Evolutionary conservation across 164 flowering plant species (phyloP).

Genomic region (Piper longum): DNA sequence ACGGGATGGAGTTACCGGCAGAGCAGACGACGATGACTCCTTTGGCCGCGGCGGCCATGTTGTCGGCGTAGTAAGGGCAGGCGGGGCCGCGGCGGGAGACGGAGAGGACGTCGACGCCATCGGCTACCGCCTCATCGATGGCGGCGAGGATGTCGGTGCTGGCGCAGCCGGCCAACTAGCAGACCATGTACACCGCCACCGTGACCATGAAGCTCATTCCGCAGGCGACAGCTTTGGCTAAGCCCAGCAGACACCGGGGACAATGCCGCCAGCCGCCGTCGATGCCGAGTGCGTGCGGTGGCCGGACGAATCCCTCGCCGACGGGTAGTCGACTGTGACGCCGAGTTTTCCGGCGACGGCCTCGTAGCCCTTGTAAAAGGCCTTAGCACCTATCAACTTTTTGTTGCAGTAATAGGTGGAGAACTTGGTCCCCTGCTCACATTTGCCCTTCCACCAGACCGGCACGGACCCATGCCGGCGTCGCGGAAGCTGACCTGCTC

Average conservation of each 20-base stretch:
- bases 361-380: slow-evolving; percentile 43
- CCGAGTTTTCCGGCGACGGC: slow-evolving; percentile 26
- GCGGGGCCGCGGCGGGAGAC: slow-evolving; percentile 49
- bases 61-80: slow-evolving; percentile 33
- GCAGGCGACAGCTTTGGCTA: slow-evolving; percentile 49
- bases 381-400: slow-evolving; percentile 45
- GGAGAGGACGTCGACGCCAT: slow-evolving; percentile 68
- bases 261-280: slow-evolving; percentile 52
- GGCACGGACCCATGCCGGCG: slow-evolving; percentile 35
- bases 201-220: slow-evolving; percentile 52
- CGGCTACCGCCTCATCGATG: slow-evolving; percentile 48
- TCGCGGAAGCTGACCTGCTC: slow-evolving; percentile 56
- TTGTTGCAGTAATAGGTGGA: slow-evolving; percentile 40
- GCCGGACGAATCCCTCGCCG: slow-evolving; percentile 50
- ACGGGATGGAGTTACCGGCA: slow-evolving; percentile 61
- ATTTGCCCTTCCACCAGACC: slow-evolving; percentile 49
- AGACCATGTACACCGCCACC: slow-evolving; percentile 64
- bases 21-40: slow-evolving; percentile 51
- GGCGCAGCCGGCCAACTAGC: slow-evolving; percentile 39
- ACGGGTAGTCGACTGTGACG: slow-evolving; percentile 30
- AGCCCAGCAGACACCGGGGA: slow-evolving; percentile 34
- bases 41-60: slow-evolving; percentile 40
- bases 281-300: slow-evolving; percentile 88
- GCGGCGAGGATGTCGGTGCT: slow-evolving; percentile 58
- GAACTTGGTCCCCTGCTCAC: slow-evolving; percentile 41